phyloP scores from a whole-genome alignment of 2,329 filamentous ascomycete species.

The Berkeleyomyces basicola region DNA sequence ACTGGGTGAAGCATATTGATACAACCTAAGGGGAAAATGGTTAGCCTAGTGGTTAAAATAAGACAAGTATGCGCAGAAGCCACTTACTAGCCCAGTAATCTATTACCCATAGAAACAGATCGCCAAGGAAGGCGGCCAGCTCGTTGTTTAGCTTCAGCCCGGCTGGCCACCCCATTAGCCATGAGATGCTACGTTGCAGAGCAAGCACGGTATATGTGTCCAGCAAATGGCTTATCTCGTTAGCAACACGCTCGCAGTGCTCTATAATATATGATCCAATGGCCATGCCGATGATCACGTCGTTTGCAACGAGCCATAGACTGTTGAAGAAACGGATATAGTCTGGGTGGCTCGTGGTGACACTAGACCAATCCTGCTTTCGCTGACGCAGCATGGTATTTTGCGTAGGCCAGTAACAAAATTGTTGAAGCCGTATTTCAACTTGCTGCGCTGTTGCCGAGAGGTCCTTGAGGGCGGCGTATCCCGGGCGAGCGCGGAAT shows the following conservation, averaged over 20 bases:
- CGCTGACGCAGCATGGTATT: slow-evolving; percentile 80
- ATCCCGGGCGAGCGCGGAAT: slow-evolving; percentile 63
- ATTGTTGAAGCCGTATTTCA: slow-evolving; percentile 91
- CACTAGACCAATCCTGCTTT: slow-evolving; percentile 86
- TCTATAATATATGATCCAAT: slow-evolving; percentile 94
- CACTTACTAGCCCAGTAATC: slow-evolving; percentile 81
- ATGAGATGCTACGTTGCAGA: slow-evolving; percentile 73
- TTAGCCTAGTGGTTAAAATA: background rate
- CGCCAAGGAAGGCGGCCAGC: slow-evolving; percentile 81
- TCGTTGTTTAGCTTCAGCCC: slow-evolving; percentile 92
- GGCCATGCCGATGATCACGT: slow-evolving; percentile 95
- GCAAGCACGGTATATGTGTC: slow-evolving; percentile 75
- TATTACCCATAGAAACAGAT: slow-evolving; percentile 95
- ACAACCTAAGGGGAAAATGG: slow-evolving; percentile 35
- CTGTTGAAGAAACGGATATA: slow-evolving; percentile 99
- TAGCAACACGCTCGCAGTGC: slow-evolving; percentile 71
- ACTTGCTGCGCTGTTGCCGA: slow-evolving; percentile 95
- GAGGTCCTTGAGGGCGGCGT: slow-evolving; percentile 80
- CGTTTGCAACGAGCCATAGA: slow-evolving; percentile 94
- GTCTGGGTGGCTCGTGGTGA: slow-evolving; percentile 87
- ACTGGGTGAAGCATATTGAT: slow-evolving; percentile 62
- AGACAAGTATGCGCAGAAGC: background rate
- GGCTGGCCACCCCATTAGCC: slow-evolving; percentile 92
- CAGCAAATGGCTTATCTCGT: slow-evolving; percentile 59
- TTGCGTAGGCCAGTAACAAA: slow-evolving; percentile 97